A percentile compares a stretch with the other conserved stretches of the same genome.
Evolutionary conservation across 164 flowering plant genomes (phyloP).

Genomic region (Liriodendron chinense): DNA sequence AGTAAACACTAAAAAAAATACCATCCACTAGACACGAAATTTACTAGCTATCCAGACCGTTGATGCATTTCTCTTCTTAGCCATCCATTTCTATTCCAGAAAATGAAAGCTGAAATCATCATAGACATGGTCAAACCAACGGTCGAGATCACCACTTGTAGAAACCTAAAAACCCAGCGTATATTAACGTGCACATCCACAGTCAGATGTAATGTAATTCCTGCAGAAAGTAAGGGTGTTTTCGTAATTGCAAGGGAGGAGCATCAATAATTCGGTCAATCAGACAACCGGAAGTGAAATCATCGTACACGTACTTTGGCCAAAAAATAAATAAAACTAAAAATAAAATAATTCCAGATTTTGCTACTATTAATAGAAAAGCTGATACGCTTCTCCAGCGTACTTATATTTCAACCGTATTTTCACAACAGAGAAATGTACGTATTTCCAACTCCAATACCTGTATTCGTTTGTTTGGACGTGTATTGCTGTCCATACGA

Average conservation of each 20-base stretch:
- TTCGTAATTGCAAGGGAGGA: slow-evolving; percentile 2
- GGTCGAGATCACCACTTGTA: background rate
- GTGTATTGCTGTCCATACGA: no score
- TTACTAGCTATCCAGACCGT: background rate
- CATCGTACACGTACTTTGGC: background rate
- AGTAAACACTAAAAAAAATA: no score
- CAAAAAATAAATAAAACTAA: no score
- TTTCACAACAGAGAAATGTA: background rate
- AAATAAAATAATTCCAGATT: background rate
- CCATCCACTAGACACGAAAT: no score
- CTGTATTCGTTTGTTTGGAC: no score
- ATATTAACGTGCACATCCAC: background rate
- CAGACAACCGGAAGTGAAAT: slow-evolving; percentile 2
- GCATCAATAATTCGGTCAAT: slow-evolving; percentile 16
- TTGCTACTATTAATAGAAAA: background rate
- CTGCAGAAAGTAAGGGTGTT: slow-evolving; percentile 11
- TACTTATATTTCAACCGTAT: no score
- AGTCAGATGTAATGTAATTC: no score
- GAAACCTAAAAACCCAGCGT: background rate
- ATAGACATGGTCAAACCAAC: background rate
- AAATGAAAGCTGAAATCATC: background rate
- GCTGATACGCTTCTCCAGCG: background rate
- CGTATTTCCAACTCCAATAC: background rate
- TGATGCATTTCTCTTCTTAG: no score
- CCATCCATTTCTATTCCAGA: background rate